Conservation (phyloP, 164 flowering plant genomes). For the Liriodendron chinense region DNA sequence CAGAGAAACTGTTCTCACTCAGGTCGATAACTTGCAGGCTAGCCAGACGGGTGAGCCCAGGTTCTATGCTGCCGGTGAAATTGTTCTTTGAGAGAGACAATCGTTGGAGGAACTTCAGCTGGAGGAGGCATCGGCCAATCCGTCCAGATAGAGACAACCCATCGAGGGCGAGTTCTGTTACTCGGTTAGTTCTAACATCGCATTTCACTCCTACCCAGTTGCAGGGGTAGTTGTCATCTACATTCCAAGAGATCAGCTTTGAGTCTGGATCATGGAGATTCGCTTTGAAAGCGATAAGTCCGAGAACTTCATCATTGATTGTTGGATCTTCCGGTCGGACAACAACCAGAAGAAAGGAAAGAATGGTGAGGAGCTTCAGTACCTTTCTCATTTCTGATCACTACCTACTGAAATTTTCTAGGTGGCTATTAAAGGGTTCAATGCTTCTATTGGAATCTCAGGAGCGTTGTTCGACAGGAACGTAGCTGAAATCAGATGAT, state of each 20-base stretch:
- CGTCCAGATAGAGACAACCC: conserved; percentile 70
- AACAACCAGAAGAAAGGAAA: conserved; percentile 3
- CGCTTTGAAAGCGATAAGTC: conserved; percentile 82
- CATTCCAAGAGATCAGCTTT: conserved; percentile 69
- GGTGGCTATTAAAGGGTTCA: conserved; percentile 8
- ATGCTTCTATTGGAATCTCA: background rate
- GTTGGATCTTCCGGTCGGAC: conserved; percentile 48
- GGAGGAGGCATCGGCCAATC: conserved; percentile 69
- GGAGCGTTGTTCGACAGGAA: background rate
- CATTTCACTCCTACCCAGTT: conserved; percentile 73
- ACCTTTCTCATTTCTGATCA: conserved; percentile 7
- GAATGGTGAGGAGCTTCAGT: background rate
- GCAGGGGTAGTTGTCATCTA: conserved; percentile 75
- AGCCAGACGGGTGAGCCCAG: conserved; percentile 42
- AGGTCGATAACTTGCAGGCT: conserved; percentile 55
- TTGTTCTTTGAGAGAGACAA: conserved; percentile 67
- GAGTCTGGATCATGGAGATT: conserved; percentile 64
- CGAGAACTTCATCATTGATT: conserved; percentile 76
- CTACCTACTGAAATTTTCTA: background rate
- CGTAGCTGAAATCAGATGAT: background rate
- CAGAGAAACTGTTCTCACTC: conserved; percentile 66
- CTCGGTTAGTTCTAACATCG: conserved; percentile 68
- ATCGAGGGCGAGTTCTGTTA: conserved; percentile 67
- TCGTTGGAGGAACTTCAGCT: conserved; percentile 52
- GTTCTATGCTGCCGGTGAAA: conserved; percentile 57